Conservation (phyloP, 2,329 filamentous ascomycete species). For the Fusarium sp. region DNA sequence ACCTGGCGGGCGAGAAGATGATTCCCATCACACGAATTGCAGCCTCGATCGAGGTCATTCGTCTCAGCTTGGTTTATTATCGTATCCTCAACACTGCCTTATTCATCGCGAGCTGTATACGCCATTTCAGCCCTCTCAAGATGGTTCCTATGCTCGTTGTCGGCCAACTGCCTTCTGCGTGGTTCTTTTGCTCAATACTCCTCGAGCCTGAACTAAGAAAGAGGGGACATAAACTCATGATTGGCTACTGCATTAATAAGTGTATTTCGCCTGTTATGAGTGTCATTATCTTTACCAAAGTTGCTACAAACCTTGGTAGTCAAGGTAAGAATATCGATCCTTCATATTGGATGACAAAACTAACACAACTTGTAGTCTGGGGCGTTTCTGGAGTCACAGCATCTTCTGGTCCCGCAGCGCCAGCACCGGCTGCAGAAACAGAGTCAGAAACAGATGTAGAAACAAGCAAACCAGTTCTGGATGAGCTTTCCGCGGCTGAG, state of each 20-base stretch:
- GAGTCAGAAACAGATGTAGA: neutral
- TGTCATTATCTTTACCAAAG: constrained; percentile 40
- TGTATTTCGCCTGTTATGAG: constrained; percentile 34
- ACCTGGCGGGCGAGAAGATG: constrained; percentile 47
- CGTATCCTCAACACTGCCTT: constrained; percentile 47
- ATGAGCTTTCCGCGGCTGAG: constrained; percentile 25
- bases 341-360: too few relatives aligned
- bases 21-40: constrained; percentile 51
- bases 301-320: constrained; percentile 35
- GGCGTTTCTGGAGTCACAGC: constrained; percentile 38
- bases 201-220: constrained; percentile 27
- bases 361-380: constrained; percentile 21
- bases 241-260: constrained; percentile 37
- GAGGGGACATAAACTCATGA: constrained; percentile 28
- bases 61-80: constrained; percentile 48
- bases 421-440: neutral
- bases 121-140: constrained; percentile 15
- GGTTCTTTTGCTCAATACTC: constrained; percentile 35
- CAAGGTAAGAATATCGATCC: constrained; percentile 12
- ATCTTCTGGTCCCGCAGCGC: constrained; percentile 19
- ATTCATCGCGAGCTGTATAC: constrained; percentile 37
- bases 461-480: neutral
- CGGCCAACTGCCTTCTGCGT: constrained; percentile 23
- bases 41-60: constrained; percentile 45
- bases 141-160: constrained; percentile 34